Base-by-base conservation (phyloP, 2,329 filamentous ascomycete genomes). In the Colletotrichum chlorophyti region DNA sequence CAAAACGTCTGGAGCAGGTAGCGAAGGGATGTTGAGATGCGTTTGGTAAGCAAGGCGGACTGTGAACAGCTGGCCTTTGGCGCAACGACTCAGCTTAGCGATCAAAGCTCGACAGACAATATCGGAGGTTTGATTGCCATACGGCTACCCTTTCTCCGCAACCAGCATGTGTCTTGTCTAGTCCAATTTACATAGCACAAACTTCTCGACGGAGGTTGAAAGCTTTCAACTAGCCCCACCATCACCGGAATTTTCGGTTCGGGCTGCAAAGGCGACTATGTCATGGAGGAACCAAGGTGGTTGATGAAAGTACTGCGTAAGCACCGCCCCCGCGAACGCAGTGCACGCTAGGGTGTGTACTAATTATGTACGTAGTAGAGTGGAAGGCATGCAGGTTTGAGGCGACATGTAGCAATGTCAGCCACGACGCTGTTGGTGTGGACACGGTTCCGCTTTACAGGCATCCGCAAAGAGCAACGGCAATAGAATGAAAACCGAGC, bases 371-470 rank as follows among this genome's bases (percentile, higher is more conserved):
- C n/a, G n/a, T n/a, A n/a, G n/a, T n/a, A n/a, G n/a, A n/a, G n/a
- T n/a, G n/a, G n/a, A n/a, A n/a, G n/a, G n/a, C n/a, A n/a, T n/a
- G n/a, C n/a, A n/a, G 21, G 31, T 49, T 49, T 55, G 51, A 43
- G 55, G 50, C 43, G 38, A 43, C 10, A 55, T 43, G 55, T 50
- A 59, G 51, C 55, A 31, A 40, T 45, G 19, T 38, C 42, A 48
- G 37, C 55, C 55, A 51, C 35, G 48, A 35, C 43, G 55, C n/a
- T 34, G 31, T 55, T 59, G 51, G 53, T n/a, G n/a, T n/a, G 55
- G 55, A 59, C 43, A 59, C 37, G 35, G 37, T 48, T 50, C 42
- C 50, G 45, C 29, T 23, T 49, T 38, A 43, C 31, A 59, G 42
- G 55, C 55, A 43, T 37, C 32, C 21, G 38, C 26, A 40, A 46